These are phyloP conservation scores for Apostasia ramifera DNA, from an alignment of 106 monocot genomes.

Conservation along the genomic window DNA sequence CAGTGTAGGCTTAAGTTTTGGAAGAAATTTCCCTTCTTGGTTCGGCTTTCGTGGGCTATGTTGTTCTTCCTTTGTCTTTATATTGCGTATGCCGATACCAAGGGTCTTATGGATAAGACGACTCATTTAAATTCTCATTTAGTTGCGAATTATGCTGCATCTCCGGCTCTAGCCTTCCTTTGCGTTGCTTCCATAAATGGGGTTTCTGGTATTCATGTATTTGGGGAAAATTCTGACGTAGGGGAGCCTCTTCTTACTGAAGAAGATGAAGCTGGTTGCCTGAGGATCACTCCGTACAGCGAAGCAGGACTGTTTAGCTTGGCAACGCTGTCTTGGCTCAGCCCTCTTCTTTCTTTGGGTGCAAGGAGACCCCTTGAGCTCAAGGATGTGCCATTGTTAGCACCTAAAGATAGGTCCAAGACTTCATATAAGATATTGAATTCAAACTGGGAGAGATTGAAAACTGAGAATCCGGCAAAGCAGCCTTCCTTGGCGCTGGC, in stretches of 20 bases:
- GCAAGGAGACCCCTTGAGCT: slow-evolving; percentile 81
- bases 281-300: slow-evolving; percentile 72
- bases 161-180: slow-evolving; percentile 54
- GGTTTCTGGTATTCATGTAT: slow-evolving; percentile 32
- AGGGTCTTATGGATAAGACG: slow-evolving; percentile 17
- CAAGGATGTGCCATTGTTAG: slow-evolving; percentile 67
- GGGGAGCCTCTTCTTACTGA: slow-evolving; percentile 45
- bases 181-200: slow-evolving; percentile 41
- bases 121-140: slow-evolving; percentile 22
- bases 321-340: slow-evolving; percentile 70
- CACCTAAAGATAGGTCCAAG: slow-evolving; percentile 68
- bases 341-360: slow-evolving; percentile 54
- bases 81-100: slow-evolving; percentile 28
- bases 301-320: slow-evolving; percentile 62
- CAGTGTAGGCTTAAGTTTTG: slow-evolving; percentile 21
- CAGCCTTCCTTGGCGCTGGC: slow-evolving; percentile 57
- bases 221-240: slow-evolving; percentile 19
- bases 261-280: slow-evolving; percentile 57
- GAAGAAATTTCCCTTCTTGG: slow-evolving; percentile 38
- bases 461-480: slow-evolving; percentile 31
- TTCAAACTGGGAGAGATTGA: slow-evolving; percentile 68
- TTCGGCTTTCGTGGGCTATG: slow-evolving; percentile 55
- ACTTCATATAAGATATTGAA: slow-evolving; percentile 76
- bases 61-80: slow-evolving; percentile 45
- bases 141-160: slow-evolving; percentile 42